A percentile compares a stretch with the other conserved stretches of the same genome.
phyloP scores from a whole-genome alignment of 2,329 filamentous ascomycete genomes.

The Colletotrichum sp. region DNA sequence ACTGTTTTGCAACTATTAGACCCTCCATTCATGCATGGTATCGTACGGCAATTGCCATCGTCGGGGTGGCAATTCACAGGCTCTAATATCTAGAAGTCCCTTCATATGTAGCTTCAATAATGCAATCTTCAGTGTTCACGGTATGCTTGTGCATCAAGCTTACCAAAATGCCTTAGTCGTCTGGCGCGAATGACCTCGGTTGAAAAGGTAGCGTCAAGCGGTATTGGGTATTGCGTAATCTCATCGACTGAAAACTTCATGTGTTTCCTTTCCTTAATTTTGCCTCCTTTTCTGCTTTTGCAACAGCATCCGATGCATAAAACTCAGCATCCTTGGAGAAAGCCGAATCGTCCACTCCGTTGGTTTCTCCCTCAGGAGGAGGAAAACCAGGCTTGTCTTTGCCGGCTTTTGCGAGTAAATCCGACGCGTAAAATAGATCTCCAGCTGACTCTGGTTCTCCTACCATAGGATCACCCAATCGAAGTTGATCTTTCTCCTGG shows the following conservation, averaged over 20 bases:
- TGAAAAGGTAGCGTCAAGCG: not conserved
- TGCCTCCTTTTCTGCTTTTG: not conserved
- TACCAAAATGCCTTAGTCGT: accelerated
- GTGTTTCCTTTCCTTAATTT: not conserved
- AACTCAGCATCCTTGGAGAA: not conserved
- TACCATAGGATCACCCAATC: accelerated
- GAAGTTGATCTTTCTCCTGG: not conserved
- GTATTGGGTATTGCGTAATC: accelerated
- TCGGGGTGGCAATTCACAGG: not conserved
- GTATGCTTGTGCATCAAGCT: not conserved
- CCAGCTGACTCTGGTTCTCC: not conserved
- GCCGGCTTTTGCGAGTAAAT: not conserved
- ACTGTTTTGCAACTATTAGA: accelerated
- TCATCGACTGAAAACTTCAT: accelerated
- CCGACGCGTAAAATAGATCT: not conserved
- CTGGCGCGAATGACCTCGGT: not conserved
- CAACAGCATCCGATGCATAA: not conserved
- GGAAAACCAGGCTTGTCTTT: not conserved
- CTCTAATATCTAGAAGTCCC: accelerated
- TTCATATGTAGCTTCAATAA: accelerated
- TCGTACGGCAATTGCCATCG: accelerated
- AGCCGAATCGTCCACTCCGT: not conserved
- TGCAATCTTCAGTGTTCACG: not conserved
- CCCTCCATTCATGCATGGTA: accelerated
- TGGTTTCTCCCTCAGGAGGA: accelerated